These are phyloP conservation scores for Leccinum fibrillosum DNA, from an alignment of 768 basidiomycete genomes.

Conservation along the genomic window DNA sequence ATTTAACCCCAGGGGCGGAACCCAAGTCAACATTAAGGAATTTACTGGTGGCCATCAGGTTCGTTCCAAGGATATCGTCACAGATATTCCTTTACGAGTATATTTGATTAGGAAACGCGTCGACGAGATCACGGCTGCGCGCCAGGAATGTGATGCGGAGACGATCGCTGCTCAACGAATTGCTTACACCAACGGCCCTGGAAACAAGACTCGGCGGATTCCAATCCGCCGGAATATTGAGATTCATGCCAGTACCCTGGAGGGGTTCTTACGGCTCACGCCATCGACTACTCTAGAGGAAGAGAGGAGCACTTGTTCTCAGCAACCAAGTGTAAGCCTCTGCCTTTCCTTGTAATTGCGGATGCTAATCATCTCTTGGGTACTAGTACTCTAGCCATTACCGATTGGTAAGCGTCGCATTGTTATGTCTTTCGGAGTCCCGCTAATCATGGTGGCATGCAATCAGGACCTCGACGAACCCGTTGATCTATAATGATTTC, in stretches of 20 bases:
- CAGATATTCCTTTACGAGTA: not conserved
- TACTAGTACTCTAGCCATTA: constrained; percentile 25
- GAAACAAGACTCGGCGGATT: not conserved
- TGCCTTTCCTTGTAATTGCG: not conserved
- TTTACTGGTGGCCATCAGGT: constrained; percentile 24
- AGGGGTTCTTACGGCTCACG: constrained; percentile 1
- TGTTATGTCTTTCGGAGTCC: not conserved
- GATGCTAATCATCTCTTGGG: not conserved
- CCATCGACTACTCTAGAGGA: not conserved
- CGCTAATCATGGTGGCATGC: not conserved
- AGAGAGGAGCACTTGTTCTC: constrained; percentile 8
- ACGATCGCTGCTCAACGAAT: constrained; percentile 9
- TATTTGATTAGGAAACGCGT: constrained; percentile 15
- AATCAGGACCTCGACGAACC: constrained; percentile 22
- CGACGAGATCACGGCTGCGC: constrained; percentile 13
- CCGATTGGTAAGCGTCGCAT: constrained; percentile 15
- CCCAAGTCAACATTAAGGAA: constrained; percentile 22
- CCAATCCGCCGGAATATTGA: constrained; percentile 15
- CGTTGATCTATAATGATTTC: constrained; percentile 15
- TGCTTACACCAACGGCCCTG: constrained; percentile 8
- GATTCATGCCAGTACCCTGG: constrained; percentile 5
- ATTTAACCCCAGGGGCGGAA: constrained; percentile 12
- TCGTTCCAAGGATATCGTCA: not conserved
- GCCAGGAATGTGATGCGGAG: constrained; percentile 9
- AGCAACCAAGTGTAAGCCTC: constrained; percentile 18